Evolutionary conservation across 78 protist species (phyloP).

Genomic region (Salpingoeca rosetta): DNA sequence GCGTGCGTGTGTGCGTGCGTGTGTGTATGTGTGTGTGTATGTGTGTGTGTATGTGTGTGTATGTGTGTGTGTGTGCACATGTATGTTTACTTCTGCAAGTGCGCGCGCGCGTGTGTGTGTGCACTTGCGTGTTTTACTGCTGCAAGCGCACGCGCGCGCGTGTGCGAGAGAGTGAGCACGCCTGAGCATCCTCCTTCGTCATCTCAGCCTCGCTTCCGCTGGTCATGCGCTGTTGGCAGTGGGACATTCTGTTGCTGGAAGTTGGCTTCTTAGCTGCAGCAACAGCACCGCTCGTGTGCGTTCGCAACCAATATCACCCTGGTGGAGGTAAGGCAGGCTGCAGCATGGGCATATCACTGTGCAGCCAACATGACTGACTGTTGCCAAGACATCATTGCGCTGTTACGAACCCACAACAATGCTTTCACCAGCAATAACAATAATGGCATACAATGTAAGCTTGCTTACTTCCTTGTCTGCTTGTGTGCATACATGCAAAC

Average conservation of each 20-base stretch:
- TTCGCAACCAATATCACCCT: not conserved
- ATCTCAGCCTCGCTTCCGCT: not conserved
- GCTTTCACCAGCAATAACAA: not conserved
- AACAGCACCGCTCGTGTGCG: not conserved
- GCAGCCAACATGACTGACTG: not conserved
- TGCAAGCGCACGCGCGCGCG: too few relatives aligned
- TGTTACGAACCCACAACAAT: not conserved
- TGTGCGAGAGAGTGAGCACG: too few relatives aligned
- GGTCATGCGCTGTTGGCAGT: not conserved
- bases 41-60: too few relatives aligned
- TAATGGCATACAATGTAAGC: not conserved
- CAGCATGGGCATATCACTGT: not conserved
- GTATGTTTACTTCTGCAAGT: too few relatives aligned
- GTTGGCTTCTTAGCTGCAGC: not conserved
- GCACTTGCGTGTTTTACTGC: too few relatives aligned
- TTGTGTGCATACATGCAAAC: not conserved
- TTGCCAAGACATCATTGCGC: not conserved
- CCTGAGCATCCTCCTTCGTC: too few relatives aligned
- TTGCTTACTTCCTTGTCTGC: not conserved
- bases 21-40: too few relatives aligned
- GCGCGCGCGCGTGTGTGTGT: too few relatives aligned
- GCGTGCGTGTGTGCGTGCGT: too few relatives aligned
- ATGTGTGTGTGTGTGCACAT: too few relatives aligned
- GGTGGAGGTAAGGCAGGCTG: not conserved
- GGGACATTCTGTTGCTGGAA: constrained; percentile 42